These are phyloP conservation scores for Sisymbrium irio DNA, from an alignment of 345 rosid genomes.

Conservation along the genomic window DNA sequence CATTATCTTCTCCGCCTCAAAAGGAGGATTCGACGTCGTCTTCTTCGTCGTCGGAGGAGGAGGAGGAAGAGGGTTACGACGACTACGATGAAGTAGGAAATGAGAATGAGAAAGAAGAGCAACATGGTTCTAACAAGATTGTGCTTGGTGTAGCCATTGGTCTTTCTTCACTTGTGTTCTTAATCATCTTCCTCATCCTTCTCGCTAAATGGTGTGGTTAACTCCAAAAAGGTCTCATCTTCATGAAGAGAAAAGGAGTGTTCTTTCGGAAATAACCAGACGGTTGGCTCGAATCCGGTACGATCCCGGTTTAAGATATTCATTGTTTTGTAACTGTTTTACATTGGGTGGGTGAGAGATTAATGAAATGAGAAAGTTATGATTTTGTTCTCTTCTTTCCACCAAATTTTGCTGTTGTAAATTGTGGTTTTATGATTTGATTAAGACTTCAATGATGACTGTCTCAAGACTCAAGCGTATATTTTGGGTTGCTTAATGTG, in stretches of 20 bases:
- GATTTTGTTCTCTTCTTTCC: not conserved
- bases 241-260: not conserved
- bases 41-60: constrained; percentile 51
- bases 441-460: not conserved
- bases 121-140: constrained; percentile 65
- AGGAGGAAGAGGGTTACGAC: constrained; percentile 38
- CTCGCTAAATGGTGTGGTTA: constrained; percentile 59
- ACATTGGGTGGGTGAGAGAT: not conserved
- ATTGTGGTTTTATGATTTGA: not conserved
- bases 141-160: constrained; percentile 73
- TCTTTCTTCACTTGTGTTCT: constrained; percentile 67
- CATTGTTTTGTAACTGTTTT: not conserved
- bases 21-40: constrained; percentile 39
- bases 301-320: not conserved
- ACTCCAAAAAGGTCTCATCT: not conserved
- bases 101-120: constrained; percentile 37
- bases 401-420: not conserved
- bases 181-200: constrained; percentile 61
- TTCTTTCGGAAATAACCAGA: not conserved
- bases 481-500: not conserved
- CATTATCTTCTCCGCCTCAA: constrained; percentile 46
- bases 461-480: not conserved
- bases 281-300: not conserved
- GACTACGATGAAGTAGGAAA: constrained; percentile 26
- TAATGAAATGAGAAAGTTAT: not conserved